Evolutionary conservation across 1,139 yeast species (phyloP).

Genomic region (Candida labiduridarum): DNA sequence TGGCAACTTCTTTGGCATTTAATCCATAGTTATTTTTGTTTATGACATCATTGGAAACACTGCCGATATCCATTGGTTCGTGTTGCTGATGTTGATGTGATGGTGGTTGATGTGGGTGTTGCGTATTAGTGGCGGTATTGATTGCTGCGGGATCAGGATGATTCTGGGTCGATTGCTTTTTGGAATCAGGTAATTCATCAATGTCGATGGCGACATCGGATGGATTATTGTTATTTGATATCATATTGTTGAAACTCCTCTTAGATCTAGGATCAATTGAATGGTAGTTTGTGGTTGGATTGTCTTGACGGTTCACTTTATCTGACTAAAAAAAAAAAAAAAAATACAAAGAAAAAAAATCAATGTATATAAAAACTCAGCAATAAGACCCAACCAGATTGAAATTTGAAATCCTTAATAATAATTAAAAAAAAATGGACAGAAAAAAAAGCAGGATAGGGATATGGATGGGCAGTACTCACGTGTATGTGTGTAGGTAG

Average conservation of each 20-base stretch:
- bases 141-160: conserved; percentile 16
- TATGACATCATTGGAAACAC: conserved; percentile 2
- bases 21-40: neutral
- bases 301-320: conserved; percentile 9
- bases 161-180: conserved; percentile 12
- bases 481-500: neutral
- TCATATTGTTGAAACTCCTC: conserved; percentile 18
- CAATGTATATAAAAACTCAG: neutral
- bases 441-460: neutral
- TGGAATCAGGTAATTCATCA: conserved; percentile 11
- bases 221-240: conserved; percentile 17
- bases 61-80: conserved; percentile 10
- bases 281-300: conserved; percentile 4
- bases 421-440: neutral
- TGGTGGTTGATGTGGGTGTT: conserved; percentile 9
- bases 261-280: conserved; percentile 17
- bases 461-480: neutral
- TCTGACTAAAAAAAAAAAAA: neutral
- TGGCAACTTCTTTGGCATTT: conserved; percentile 9
- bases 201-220: conserved; percentile 8
- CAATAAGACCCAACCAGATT: neutral
- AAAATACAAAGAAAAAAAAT: neutral
- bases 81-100: conserved; percentile 4
- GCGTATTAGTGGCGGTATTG: conserved; percentile 14
- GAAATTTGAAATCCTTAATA: conserved; percentile 2